Conservation (phyloP, 2,329 filamentous ascomycete species). For the Colletotrichum truncatum region DNA sequence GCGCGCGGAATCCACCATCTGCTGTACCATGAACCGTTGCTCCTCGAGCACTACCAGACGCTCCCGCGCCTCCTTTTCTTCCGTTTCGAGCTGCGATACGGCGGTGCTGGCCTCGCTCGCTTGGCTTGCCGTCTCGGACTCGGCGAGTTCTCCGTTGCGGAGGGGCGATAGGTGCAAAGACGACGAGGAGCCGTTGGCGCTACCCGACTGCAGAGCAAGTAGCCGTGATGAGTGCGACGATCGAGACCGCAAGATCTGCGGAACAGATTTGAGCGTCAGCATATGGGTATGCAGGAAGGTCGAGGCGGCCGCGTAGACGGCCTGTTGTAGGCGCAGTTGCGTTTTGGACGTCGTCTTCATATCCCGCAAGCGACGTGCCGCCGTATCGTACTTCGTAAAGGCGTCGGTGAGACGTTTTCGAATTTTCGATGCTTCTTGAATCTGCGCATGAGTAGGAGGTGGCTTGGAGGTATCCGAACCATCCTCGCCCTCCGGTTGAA, state of each 20-base stretch:
- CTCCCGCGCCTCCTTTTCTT: slow-evolving; percentile 85
- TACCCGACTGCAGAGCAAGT: slow-evolving; percentile 42
- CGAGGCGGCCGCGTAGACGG: slow-evolving; percentile 84
- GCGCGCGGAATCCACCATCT: slow-evolving; percentile 83
- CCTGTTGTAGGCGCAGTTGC: slow-evolving; percentile 80
- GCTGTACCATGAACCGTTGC: slow-evolving; percentile 87
- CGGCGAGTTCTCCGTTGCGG: slow-evolving; percentile 57
- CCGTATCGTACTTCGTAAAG: slow-evolving; percentile 86
- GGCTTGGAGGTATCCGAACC: slow-evolving; percentile 42
- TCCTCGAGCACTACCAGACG: slow-evolving; percentile 87
- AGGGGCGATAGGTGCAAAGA: slow-evolving; percentile 48
- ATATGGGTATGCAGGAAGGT: slow-evolving; percentile 89
- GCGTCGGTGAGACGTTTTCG: slow-evolving; percentile 90
- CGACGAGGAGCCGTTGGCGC: slow-evolving; percentile 44
- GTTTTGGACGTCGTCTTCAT: slow-evolving; percentile 77
- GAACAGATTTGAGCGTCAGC: slow-evolving; percentile 83
- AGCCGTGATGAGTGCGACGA: slow-evolving; percentile 41
- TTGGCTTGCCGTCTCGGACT: slow-evolving; percentile 59
- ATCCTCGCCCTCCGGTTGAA: slow-evolving; percentile 67
- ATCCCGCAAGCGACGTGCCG: slow-evolving; percentile 83
- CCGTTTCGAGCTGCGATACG: slow-evolving; percentile 73
- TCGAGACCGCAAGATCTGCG: slow-evolving; percentile 66
- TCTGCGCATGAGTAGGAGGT: slow-evolving; percentile 69
- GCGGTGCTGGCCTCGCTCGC: slow-evolving; percentile 62
- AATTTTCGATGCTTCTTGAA: slow-evolving; percentile 87